Conservation (phyloP, 352 stramenopile species). For the Globisporangium perplexum region DNA sequence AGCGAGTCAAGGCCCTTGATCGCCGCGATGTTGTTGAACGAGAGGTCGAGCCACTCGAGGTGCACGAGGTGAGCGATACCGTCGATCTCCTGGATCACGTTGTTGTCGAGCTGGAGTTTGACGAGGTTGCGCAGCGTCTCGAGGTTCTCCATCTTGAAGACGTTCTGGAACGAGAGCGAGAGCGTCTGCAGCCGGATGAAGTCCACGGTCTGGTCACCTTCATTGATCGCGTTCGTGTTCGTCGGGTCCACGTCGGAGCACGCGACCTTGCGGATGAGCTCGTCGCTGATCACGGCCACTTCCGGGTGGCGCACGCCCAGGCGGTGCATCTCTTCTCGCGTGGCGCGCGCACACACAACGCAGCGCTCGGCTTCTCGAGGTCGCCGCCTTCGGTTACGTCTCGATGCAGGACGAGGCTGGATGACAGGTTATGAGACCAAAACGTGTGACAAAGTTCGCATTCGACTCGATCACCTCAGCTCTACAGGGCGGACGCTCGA, state of each 20-base stretch:
- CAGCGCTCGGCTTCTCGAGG: constrained; percentile 9
- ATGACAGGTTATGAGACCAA: too few relatives aligned
- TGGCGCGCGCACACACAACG: too few relatives aligned
- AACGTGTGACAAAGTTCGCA: not conserved
- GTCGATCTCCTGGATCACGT: constrained; percentile 90
- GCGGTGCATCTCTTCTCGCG: constrained; percentile 46
- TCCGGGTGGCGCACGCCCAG: constrained; percentile 69
- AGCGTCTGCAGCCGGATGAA: constrained; percentile 75
- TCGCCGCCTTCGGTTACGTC: not conserved
- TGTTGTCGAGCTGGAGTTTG: constrained; percentile 94
- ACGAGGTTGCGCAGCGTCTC: constrained; percentile 84
- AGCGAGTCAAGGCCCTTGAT: constrained; percentile 92
- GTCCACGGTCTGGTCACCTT: constrained; percentile 54
- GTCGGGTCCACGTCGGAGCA: constrained; percentile 48
- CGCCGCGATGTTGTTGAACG: constrained; percentile 92
- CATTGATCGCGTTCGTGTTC: constrained; percentile 73
- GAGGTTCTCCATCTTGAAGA: constrained; percentile 94
- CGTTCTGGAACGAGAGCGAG: constrained; percentile 90
- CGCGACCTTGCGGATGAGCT: constrained; percentile 66
- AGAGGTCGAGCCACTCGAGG: constrained; percentile 92
- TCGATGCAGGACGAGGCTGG: too few relatives aligned
- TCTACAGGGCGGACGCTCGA: not conserved
- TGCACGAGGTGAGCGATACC: constrained; percentile 82
- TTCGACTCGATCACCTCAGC: not conserved
- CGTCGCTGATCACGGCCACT: constrained; percentile 75